phyloP scores from a whole-genome alignment of 2,329 filamentous ascomycete species.

The Alternaria solani region DNA sequence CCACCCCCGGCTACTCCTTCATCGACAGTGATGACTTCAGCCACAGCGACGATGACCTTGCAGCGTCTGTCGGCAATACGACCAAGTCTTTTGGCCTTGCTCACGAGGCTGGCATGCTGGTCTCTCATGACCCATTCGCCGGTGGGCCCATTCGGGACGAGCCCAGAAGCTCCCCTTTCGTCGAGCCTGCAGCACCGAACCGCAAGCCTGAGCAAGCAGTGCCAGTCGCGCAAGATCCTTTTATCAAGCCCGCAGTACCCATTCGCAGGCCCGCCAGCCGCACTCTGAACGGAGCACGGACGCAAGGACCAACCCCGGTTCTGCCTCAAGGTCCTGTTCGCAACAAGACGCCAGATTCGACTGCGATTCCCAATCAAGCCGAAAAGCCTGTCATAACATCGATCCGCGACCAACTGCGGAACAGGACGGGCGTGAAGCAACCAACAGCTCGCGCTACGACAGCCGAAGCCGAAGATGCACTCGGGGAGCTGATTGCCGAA shows the following conservation, averaged over 20 bases:
- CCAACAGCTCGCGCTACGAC: slow-evolving; percentile 1
- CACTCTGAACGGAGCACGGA: slow-evolving; percentile 6
- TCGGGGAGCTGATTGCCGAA: slow-evolving; percentile 25
- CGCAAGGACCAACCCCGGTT: slow-evolving; percentile 4
- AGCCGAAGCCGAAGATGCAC: slow-evolving; percentile 16
- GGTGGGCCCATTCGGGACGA: slow-evolving; percentile 8
- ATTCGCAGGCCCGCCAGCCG: slow-evolving; percentile 6
- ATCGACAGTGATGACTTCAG: slow-evolving; percentile 29
- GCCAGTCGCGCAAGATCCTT: not conserved
- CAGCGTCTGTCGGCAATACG: slow-evolving; percentile 34
- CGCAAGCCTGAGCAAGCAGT: not conserved
- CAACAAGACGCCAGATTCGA: not conserved
- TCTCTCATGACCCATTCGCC: slow-evolving; percentile 9
- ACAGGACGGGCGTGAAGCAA: not conserved
- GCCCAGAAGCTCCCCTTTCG: slow-evolving; percentile 6
- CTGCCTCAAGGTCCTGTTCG: not conserved
- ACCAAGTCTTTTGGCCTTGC: slow-evolving; percentile 47
- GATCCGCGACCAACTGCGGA: not conserved
- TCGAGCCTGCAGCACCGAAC: slow-evolving; percentile 5
- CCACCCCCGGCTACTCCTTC: slow-evolving; percentile 27
- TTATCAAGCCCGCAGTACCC: slow-evolving; percentile 7
- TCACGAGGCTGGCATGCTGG: slow-evolving; percentile 46
- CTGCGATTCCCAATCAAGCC: slow-evolving; percentile 5
- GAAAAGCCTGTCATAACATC: slow-evolving; percentile 5
- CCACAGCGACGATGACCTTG: slow-evolving; percentile 32